Conservation (phyloP, 2,329 filamentous ascomycete species). For the Cyclaneusma minus region DNA sequence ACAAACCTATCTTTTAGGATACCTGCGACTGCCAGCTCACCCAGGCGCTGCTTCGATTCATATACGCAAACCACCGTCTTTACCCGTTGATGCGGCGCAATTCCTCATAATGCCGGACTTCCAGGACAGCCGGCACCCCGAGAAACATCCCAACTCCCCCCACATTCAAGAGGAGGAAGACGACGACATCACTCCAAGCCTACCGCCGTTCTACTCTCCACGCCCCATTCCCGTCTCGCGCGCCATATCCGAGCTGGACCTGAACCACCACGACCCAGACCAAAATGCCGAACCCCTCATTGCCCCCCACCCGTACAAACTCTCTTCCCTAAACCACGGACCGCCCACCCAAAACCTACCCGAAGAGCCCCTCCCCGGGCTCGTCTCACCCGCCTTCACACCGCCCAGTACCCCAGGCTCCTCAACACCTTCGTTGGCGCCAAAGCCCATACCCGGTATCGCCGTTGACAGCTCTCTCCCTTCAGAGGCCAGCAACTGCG, state of each 20-base stretch:
- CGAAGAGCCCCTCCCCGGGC: slow-evolving; percentile 18
- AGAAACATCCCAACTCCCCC: too few species aligned
- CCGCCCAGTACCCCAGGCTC: slow-evolving; percentile 51
- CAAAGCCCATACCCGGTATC: slow-evolving; percentile 28
- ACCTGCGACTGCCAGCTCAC: background rate
- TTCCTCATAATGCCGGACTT: too few species aligned
- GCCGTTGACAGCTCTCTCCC: slow-evolving; percentile 44
- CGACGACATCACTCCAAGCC: slow-evolving; percentile 11
- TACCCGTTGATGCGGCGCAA: too few species aligned
- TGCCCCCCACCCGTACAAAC: too few species aligned
- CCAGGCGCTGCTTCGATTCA: too few species aligned
- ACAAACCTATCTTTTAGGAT: slow-evolving; percentile 1
- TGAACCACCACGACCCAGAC: slow-evolving; percentile 7
- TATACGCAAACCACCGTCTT: too few species aligned
- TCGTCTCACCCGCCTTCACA: slow-evolving; percentile 77
- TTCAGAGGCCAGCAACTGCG: slow-evolving; percentile 36
- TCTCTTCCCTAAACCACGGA: too few species aligned
- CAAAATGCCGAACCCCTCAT: too few species aligned
- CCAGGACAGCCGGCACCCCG: too few species aligned
- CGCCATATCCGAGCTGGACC: background rate
- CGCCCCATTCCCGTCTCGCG: slow-evolving; percentile 14
- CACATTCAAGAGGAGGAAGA: slow-evolving; percentile 8
- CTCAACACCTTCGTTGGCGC: slow-evolving; percentile 28
- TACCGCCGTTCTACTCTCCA: slow-evolving; percentile 20
- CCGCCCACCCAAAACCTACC: too few species aligned